phyloP scores from a whole-genome alignment of 2,329 filamentous ascomycete species.

The Acrodontium crateriforme region DNA sequence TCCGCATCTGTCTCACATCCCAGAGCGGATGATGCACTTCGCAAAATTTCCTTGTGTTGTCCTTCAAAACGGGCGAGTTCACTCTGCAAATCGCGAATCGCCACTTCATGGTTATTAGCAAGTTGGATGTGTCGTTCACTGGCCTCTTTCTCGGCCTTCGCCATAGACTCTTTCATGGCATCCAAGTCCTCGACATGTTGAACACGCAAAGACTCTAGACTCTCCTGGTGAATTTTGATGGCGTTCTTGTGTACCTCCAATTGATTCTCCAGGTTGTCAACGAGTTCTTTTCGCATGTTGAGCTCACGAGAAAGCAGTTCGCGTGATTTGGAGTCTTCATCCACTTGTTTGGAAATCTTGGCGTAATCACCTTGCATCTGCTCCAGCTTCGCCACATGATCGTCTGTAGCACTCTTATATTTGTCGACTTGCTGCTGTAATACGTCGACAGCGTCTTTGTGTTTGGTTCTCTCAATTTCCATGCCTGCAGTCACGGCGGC shows the following conservation, averaged over 20 bases:
- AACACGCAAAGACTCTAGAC: slow-evolving; percentile 39
- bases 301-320: slow-evolving; percentile 41
- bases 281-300: slow-evolving; percentile 35
- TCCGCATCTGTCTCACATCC: slow-evolving; percentile 44
- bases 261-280: slow-evolving; percentile 42
- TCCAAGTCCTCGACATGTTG: slow-evolving; percentile 44
- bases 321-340: slow-evolving; percentile 49
- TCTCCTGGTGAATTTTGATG: slow-evolving; percentile 40
- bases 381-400: slow-evolving; percentile 54
- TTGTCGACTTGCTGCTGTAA: slow-evolving; percentile 66
- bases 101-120: slow-evolving; percentile 20
- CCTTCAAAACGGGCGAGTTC: slow-evolving; percentile 45
- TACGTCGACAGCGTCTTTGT: slow-evolving; percentile 39
- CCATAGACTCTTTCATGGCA: slow-evolving; percentile 45
- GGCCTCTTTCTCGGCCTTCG: slow-evolving; percentile 20
- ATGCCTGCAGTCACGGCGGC: slow-evolving; percentile 14
- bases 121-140: slow-evolving; percentile 24
- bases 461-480: slow-evolving; percentile 28
- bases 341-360: slow-evolving; percentile 51
- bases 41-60: slow-evolving; percentile 44
- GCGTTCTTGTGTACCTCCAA: slow-evolving; percentile 42
- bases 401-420: slow-evolving; percentile 60
- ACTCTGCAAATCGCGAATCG: slow-evolving; percentile 39
- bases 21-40: slow-evolving; percentile 49
- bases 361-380: slow-evolving; percentile 61